These are phyloP conservation scores for Psilocybe mexicana DNA, from an alignment of 1,284 basidiomycete genomes.

Conservation along the genomic window DNA sequence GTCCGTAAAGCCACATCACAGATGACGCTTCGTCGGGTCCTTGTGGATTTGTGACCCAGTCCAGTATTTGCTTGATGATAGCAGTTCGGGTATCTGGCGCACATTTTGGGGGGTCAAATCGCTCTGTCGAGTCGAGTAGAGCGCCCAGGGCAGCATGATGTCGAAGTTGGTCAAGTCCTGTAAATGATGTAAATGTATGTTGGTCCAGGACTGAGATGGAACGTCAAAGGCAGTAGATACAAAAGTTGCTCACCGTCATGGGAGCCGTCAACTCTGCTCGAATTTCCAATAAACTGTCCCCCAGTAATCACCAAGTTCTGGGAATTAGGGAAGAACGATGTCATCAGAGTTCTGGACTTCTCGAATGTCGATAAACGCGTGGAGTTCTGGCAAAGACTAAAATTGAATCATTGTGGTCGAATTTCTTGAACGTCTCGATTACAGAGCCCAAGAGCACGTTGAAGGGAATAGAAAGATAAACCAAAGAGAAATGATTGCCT, in stretches of 20 bases:
- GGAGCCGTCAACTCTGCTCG: not conserved
- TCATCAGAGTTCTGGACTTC: not conserved
- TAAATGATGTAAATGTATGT: not conserved
- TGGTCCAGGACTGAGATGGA: not conserved
- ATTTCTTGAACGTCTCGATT: too few species aligned
- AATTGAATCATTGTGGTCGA: too few species aligned
- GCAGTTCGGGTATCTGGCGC: slow-evolving; percentile 17
- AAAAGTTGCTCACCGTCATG: not conserved
- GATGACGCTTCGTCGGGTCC: slow-evolving; percentile 3
- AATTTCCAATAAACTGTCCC: not conserved
- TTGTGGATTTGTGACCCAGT: slow-evolving; percentile 9
- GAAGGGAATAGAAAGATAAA: too few species aligned
- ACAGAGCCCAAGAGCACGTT: too few species aligned
- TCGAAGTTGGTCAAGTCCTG: slow-evolving; percentile 13
- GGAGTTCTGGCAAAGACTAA: too few species aligned
- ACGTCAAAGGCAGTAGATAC: not conserved
- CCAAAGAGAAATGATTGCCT: too few species aligned
- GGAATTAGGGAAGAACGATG: not conserved
- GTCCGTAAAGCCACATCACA: slow-evolving; percentile 23
- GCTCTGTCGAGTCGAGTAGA: slow-evolving; percentile 18
- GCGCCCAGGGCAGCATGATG: slow-evolving; percentile 12
- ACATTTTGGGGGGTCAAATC: slow-evolving; percentile 22
- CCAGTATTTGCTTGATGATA: slow-evolving; percentile 14
- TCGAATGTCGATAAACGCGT: too few species aligned
- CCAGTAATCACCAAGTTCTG: not conserved